A percentile compares a stretch with the other conserved stretches of the same genome.
These are phyloP conservation scores for Acanthochlamys bracteata DNA, from an alignment of 106 monocot species.

Conservation along the genomic window DNA sequence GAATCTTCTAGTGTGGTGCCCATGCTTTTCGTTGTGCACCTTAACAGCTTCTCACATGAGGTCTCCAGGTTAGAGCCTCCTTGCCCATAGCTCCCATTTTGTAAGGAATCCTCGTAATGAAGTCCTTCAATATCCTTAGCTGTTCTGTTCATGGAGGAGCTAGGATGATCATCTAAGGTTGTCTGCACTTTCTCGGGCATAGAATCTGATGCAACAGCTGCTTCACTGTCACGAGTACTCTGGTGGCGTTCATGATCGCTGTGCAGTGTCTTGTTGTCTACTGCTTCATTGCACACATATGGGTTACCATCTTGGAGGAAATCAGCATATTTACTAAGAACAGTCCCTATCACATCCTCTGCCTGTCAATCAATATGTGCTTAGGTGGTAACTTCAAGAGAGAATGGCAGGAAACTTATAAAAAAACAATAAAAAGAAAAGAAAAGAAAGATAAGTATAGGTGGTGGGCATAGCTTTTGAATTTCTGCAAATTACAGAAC, in stretches of 20 bases:
- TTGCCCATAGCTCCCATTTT: constrained; percentile 9
- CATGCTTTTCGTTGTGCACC: constrained; percentile 1
- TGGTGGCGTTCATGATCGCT: constrained; percentile 2
- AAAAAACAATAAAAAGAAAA: no score
- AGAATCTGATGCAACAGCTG: constrained; percentile 2
- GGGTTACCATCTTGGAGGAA: constrained; percentile 8
- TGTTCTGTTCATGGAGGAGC: background rate
- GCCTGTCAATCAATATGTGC: constrained; percentile 34
- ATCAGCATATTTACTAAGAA: constrained; percentile 74
- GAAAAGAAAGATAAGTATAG: no score
- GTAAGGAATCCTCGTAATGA: background rate
- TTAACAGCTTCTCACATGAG: background rate
- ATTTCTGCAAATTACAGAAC: no score
- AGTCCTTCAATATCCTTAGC: no score
- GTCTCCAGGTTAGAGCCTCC: background rate
- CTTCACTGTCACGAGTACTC: background rate
- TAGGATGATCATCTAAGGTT: background rate
- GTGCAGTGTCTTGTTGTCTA: constrained; percentile 6
- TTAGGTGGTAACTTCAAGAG: no score
- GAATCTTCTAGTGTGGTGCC: constrained; percentile 7
- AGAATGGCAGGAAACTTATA: no score
- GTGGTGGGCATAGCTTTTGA: no score
- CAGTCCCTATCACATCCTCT: constrained; percentile 70
- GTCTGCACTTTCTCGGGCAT: constrained; percentile 4
- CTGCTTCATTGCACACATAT: constrained; percentile 7